phyloP scores from a whole-genome alignment of 768 basidiomycete species.

The Boletus fagicola region DNA sequence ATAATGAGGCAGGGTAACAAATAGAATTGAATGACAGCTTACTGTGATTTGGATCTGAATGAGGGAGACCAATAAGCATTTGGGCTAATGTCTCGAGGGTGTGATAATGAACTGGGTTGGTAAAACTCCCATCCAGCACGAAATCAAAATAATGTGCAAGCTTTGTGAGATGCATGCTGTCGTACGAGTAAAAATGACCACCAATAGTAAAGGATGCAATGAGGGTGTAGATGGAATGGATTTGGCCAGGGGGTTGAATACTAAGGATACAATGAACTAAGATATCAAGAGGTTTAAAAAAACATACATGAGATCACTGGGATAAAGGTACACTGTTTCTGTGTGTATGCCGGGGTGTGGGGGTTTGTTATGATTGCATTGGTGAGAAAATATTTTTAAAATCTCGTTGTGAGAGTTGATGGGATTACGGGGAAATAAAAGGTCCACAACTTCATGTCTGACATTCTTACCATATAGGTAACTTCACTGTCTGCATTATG shows the following conservation, averaged over 20 bases:
- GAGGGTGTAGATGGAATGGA: background rate
- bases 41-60: too few species aligned
- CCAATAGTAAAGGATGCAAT: background rate
- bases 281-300: background rate
- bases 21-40: too few species aligned
- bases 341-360: background rate
- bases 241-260: background rate
- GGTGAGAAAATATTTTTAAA: background rate
- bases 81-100: background rate
- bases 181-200: background rate
- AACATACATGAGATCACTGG: background rate
- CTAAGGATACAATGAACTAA: background rate
- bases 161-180: background rate
- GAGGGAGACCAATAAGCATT: background rate
- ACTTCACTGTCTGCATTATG: conserved; percentile 7
- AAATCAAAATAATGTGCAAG: background rate
- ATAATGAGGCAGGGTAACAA: too few species aligned
- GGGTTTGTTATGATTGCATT: background rate
- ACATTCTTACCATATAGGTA: background rate
- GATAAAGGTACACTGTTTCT: background rate
- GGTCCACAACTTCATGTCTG: conserved; percentile 10
- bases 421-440: background rate
- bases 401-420: background rate
- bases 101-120: background rate
- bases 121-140: background rate